Evolutionary conservation across 805 yeast genomes (phyloP), one percentile per base, ranked within the genome.

Genomic region (Hanseniaspora meyeri): DNA sequence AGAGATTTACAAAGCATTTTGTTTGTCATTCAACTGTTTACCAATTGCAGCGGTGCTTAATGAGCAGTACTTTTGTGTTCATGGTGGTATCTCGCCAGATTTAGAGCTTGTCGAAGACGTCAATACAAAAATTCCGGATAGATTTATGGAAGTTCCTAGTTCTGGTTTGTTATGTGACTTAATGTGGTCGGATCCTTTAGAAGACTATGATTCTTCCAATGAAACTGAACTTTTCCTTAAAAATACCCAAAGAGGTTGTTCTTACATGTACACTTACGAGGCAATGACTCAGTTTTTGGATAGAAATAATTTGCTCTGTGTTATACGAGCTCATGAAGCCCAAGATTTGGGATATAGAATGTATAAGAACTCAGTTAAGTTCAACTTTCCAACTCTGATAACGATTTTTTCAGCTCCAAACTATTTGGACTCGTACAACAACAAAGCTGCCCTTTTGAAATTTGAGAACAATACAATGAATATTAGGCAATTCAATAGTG

Each of bases 301-400:
- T 62, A 74, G 81, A 53, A 91, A 88, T 43, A 85, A 87, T 24
- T 72, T 91, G 39, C 72, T 91, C 36, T 84, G 89, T n/a, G 79
- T 91, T 38, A 87, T 91, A 48, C 77, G 98, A 58, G 97, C 97
- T 1, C 98, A 91, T 68, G 97, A 91, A 71, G 97, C 97, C 1
- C 98, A 91, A 70, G 97, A 91, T 69, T 90, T 93, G 10, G 98
- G 98, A 39, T 91, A 90, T 70, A 75, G 96, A 66, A 93, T 93
- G 87, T 91, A 91, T 71, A 85, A 83, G 63, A 80, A 87, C 61
- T 87, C 96, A 1, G 78, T 80, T 59, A 76, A 85, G 4, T 82
- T 89, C 65, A 95, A 95, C 12, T 91, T 91, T 67, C 97, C 97
- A 1, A 80, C 91, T 7, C 76, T 91, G 40, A 78, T 91, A 68